Percentiles rank a stretch among this genome's conserved stretches.
These are phyloP conservation scores for Ophiostoma tasmaniense DNA, from an alignment of 2,329 filamentous ascomycete species.

Conservation along the genomic window DNA sequence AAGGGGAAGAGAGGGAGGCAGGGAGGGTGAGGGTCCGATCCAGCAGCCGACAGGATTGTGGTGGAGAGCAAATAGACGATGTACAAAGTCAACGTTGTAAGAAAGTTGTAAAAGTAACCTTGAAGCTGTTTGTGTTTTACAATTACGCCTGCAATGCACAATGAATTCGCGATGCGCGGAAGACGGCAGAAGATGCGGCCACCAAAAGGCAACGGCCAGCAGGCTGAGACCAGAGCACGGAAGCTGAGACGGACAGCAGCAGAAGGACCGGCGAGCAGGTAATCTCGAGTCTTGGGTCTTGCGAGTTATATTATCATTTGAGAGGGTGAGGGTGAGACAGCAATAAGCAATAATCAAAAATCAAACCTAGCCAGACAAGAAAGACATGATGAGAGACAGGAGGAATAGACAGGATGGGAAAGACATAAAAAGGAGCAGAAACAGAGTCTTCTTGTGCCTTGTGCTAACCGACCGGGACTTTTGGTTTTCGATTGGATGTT, in stretches of 20 bases:
- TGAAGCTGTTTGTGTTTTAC: not conserved
- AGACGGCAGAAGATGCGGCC: not conserved
- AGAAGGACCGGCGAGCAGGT: not conserved
- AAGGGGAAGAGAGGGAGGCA: not conserved
- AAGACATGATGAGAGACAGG: not conserved
- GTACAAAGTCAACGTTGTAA: too few relatives aligned
- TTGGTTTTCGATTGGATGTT: not conserved
- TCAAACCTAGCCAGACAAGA: not conserved
- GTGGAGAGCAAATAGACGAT: constrained; percentile 1
- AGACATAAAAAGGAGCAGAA: not conserved
- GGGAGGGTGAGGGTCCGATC: constrained; percentile 3
- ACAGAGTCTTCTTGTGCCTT: not conserved
- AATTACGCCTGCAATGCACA: too few relatives aligned
- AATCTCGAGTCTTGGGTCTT: not conserved
- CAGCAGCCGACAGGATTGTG: not conserved
- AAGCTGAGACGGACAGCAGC: not conserved
- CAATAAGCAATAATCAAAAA: not conserved
- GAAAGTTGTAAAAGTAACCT: not conserved
- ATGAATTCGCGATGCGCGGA: not conserved
- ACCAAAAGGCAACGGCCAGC: not conserved
- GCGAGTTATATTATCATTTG: not conserved
- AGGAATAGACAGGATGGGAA: not conserved
- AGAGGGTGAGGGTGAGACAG: not conserved
- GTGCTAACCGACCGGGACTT: not conserved
- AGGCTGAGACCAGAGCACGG: not conserved